These are phyloP conservation scores for Ambrosia hybrid DNA, from an alignment of 140 eudicot species.

Conservation along the genomic window DNA sequence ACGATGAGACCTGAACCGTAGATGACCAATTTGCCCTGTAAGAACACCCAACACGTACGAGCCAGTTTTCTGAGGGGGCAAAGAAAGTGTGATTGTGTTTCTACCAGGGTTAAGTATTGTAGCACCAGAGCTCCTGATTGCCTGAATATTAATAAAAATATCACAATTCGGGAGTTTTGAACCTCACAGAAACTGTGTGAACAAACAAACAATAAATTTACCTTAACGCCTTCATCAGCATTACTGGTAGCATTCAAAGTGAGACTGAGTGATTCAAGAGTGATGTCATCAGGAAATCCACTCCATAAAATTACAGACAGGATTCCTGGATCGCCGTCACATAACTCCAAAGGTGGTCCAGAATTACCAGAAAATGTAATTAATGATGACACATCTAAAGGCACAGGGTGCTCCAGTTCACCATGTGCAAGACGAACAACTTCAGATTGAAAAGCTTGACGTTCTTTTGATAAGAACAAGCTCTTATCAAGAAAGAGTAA, in stretches of 20 bases:
- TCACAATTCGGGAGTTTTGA: neutral
- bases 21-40: conserved; percentile 90
- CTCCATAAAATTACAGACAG: too few species aligned
- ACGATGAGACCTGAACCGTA: conserved; percentile 95
- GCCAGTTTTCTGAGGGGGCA: conserved; percentile 97
- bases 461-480: conserved; percentile 77
- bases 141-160: conserved; percentile 41
- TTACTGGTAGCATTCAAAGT: conserved; percentile 74
- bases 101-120: conserved; percentile 78
- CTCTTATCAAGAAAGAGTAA: conserved; percentile 82
- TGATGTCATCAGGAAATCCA: too few species aligned
- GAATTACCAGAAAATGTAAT: too few species aligned
- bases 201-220: conserved; percentile 30
- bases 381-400: conserved; percentile 89
- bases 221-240: conserved; percentile 98
- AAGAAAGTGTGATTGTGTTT: conserved; percentile 66
- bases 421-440: conserved; percentile 91
- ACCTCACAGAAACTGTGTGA: conserved; percentile 13
- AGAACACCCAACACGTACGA: conserved; percentile 89
- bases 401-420: conserved; percentile 96
- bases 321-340: too few species aligned
- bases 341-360: too few species aligned
- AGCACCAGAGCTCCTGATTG: conserved; percentile 74
- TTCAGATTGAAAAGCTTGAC: conserved; percentile 92
- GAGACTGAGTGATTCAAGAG: conserved; percentile 78